phyloP scores from a whole-genome alignment of 805 yeast genomes.

The Kodamaea fukazawae region DNA sequence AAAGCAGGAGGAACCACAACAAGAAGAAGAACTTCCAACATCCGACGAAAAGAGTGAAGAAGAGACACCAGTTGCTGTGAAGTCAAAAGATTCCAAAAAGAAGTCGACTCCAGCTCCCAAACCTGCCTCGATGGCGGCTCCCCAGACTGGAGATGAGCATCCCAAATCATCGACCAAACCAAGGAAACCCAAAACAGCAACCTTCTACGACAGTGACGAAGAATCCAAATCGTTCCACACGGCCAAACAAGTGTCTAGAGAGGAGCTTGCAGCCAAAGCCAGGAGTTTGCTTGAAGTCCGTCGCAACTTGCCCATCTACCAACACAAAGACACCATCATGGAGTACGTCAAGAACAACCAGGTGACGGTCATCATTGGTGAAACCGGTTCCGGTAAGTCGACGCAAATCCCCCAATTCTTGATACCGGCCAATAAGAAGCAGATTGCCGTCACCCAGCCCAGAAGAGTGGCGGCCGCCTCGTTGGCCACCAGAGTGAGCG shows the following conservation, averaged over 20 bases:
- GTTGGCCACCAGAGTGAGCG: slow-evolving; percentile 87
- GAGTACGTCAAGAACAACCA: slow-evolving; percentile 51
- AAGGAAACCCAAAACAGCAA: slow-evolving; percentile 2
- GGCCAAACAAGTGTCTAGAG: slow-evolving; percentile 7
- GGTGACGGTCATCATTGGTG: slow-evolving; percentile 86
- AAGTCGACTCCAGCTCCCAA: neutral
- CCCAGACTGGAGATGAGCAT: neutral
- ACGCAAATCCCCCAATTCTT: slow-evolving; percentile 94
- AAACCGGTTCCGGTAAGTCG: slow-evolving; percentile 97
- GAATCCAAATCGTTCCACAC: slow-evolving; percentile 14
- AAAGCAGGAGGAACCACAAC: neutral
- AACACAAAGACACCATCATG: slow-evolving; percentile 62
- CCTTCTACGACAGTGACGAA: slow-evolving; percentile 12
- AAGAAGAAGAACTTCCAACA: neutral
- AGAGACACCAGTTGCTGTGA: neutral
- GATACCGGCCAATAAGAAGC: slow-evolving; percentile 50
- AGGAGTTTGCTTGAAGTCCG: slow-evolving; percentile 49
- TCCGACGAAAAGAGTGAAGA: neutral
- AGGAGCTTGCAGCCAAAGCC: slow-evolving; percentile 40
- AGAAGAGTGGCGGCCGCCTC: slow-evolving; percentile 97
- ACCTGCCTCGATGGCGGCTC: neutral
- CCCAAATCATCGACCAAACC: neutral
- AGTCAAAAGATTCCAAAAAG: neutral
- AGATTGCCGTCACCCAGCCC: slow-evolving; percentile 93
- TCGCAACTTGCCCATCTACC: slow-evolving; percentile 69